Conservation (phyloP, 257 asterid species). For the Echium plantagineum region DNA sequence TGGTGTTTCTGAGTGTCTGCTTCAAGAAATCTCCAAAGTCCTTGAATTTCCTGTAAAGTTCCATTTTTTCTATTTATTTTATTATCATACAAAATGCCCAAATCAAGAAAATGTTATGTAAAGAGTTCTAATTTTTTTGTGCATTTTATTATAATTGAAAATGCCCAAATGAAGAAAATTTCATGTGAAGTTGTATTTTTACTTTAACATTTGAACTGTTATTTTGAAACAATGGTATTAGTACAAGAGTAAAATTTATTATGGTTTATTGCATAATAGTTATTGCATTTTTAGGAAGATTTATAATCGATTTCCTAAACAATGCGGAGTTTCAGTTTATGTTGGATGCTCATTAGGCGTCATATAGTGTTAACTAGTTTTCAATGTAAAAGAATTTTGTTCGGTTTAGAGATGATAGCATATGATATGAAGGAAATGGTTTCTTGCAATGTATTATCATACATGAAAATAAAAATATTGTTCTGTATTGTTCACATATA, state of each 20-base stretch:
- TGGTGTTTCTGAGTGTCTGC: slow-evolving; percentile 59
- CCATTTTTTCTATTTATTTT: too few relatives aligned
- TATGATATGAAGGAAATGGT: neutral
- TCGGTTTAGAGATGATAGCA: neutral
- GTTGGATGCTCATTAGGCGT: neutral
- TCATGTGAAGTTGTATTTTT: too few relatives aligned
- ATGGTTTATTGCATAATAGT: neutral
- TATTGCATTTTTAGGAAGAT: neutral
- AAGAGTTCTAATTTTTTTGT: neutral
- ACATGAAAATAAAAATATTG: neutral
- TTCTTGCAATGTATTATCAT: too few relatives aligned
- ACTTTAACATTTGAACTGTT: neutral
- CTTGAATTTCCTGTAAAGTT: slow-evolving; percentile 72
- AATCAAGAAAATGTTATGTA: neutral
- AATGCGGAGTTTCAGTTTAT: neutral
- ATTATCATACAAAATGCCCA: neutral
- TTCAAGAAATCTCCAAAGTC: slow-evolving; percentile 66
- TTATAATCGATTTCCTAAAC: neutral
- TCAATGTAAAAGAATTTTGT: neutral
- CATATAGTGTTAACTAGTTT: neutral
- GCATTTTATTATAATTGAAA: too few relatives aligned
- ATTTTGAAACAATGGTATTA: neutral
- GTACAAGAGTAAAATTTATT: neutral
- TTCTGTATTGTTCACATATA: neutral
- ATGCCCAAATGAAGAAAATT: too few relatives aligned